Base-by-base conservation (phyloP, 2,329 filamentous ascomycete genomes). In the Fusarium sp. region DNA sequence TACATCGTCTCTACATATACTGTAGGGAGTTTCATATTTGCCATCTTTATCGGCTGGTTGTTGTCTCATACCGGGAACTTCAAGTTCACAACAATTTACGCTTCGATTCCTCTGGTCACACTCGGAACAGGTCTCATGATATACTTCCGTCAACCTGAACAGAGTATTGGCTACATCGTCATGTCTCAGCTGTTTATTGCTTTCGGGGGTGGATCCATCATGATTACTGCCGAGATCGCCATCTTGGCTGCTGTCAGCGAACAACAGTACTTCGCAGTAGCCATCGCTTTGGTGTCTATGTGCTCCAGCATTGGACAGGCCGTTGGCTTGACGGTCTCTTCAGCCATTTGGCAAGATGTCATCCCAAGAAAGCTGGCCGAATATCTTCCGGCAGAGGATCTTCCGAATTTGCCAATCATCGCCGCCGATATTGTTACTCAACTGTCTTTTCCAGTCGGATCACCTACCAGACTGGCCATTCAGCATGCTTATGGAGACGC, bases 321-420 rank as follows among this genome's bases (percentile, higher is more conserved):
- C 1, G 50, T 71, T 15, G 69, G 68, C 0, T 33, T 69, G 18
- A 71, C 69, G 4, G 52, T 71, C 4, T 65, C 68, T 1, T 46
- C 57, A 1, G 69, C 69, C 1, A 71, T 71, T 4, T 71, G 69
- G 68, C 76, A 77, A 10, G 72, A 74, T 26, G 64, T 73, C 2
- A 76, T 85, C 54, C 82, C 82, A 1, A 59, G 45, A 1, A 78
- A 77, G n/a, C 75, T 85, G 1, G 69, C 74, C 20, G 64, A 75
- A 18, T 70, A 73, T 16, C 78, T 85, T 0, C 83, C 83, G 0
- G 76, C 74, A 2, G 65, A 72, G 2, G 66, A 69, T 16, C 71
- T 72, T 10, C 63, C 70, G 16, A 70, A 74, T 3, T 76, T 80
- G 2, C 73, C 87, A 15, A 84, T 85, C 3, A 81, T 84, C 42